These are phyloP conservation scores for Lentinula sp. DNA, from an alignment of 768 basidiomycete genomes.

Conservation along the genomic window DNA sequence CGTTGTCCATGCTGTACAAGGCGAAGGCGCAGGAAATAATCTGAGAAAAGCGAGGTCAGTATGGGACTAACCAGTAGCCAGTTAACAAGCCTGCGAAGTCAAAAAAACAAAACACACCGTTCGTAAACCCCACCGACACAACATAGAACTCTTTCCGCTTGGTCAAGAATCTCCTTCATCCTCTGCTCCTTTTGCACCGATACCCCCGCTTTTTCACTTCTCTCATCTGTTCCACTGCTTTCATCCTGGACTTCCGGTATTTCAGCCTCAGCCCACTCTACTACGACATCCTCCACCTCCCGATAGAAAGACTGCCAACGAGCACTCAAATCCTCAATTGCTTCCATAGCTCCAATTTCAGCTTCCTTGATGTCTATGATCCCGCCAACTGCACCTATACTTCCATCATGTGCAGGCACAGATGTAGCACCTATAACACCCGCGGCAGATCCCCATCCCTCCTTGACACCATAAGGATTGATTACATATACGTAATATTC, in stretches of 20 bases:
- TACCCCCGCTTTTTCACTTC: constrained; percentile 16
- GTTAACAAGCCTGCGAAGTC: constrained; percentile 51
- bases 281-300: constrained; percentile 24
- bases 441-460: neutral
- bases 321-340: constrained; percentile 28
- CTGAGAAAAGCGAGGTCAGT: neutral
- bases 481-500: neutral
- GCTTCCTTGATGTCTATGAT: constrained; percentile 35
- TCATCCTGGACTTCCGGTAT: constrained; percentile 25
- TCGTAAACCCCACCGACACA: constrained; percentile 67
- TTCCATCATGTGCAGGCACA: neutral
- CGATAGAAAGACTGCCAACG: constrained; percentile 69
- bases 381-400: constrained; percentile 21
- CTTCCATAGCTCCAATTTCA: constrained; percentile 43
- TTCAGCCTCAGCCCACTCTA: constrained; percentile 56
- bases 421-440: neutral
- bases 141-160: constrained; percentile 68
- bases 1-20: neutral
- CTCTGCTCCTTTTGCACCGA: constrained; percentile 21
- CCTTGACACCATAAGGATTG: constrained; percentile 13
- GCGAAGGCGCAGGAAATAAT: constrained; percentile 42
- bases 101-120: constrained; percentile 38
- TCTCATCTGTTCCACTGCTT: neutral
- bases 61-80: no score
- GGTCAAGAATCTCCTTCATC: constrained; percentile 50